Percentiles rank a stretch among this genome's conserved stretches.
Conservation (phyloP, 257 asterid genomes). For the Gynochthodes officinalis region DNA sequence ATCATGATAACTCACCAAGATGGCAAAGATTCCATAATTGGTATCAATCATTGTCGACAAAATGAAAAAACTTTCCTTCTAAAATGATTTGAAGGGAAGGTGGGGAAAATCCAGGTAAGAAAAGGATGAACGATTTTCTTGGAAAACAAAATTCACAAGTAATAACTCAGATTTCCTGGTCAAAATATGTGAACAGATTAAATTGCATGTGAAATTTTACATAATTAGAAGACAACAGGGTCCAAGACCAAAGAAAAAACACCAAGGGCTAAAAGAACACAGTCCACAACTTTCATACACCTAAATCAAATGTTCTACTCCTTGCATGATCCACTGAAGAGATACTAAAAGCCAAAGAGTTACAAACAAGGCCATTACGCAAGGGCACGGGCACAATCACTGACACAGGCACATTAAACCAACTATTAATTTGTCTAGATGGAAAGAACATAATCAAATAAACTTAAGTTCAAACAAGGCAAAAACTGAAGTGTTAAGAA, state of each 20-base stretch:
- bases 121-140: neutral
- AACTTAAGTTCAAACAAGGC: too few relatives aligned
- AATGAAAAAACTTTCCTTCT: neutral
- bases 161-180: neutral
- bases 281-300: neutral
- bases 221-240: neutral
- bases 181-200: neutral
- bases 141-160: too few relatives aligned
- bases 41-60: slow-evolving; percentile 3
- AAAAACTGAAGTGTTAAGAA: neutral
- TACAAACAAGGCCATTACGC: neutral
- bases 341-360: neutral
- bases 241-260: neutral
- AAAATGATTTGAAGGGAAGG: neutral
- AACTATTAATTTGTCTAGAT: neutral
- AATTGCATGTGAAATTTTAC: neutral
- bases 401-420: neutral
- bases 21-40: neutral
- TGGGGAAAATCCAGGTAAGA: neutral
- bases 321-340: neutral
- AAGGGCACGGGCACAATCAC: too few relatives aligned
- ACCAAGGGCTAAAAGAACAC: neutral
- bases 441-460: neutral
- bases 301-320: neutral
- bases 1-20: neutral